Conservation (phyloP, 2,329 filamentous ascomycete genomes). For the Aspergillus unguis region DNA sequence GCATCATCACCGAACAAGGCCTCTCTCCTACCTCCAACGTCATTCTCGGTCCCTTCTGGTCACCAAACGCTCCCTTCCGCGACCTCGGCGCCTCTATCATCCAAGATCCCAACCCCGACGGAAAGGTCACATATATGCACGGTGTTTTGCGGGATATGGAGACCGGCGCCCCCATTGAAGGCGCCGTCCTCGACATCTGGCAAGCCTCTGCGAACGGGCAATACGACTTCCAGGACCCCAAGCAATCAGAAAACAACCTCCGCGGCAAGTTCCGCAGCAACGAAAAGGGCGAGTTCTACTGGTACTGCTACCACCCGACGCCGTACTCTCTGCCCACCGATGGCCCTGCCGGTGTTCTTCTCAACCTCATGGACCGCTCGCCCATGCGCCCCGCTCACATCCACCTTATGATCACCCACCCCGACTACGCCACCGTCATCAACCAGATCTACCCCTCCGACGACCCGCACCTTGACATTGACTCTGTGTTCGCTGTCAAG, state of each 20-base stretch:
- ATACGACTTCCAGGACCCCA: slow-evolving; percentile 73
- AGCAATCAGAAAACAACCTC: slow-evolving; percentile 70
- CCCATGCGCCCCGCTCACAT: slow-evolving; percentile 62
- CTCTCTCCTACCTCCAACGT: slow-evolving; percentile 68
- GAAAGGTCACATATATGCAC: slow-evolving; percentile 64
- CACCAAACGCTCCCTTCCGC: slow-evolving; percentile 69
- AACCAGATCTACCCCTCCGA: slow-evolving; percentile 59
- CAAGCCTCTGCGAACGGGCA: slow-evolving; percentile 72
- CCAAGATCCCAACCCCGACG: slow-evolving; percentile 56
- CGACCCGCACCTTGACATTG: slow-evolving; percentile 56
- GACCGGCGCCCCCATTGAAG: slow-evolving; percentile 63
- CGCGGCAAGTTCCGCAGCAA: slow-evolving; percentile 72
- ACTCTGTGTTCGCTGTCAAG: slow-evolving; percentile 62
- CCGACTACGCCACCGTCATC: slow-evolving; percentile 55
- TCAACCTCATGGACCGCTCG: slow-evolving; percentile 55
- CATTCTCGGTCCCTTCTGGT: slow-evolving; percentile 77
- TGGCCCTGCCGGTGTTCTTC: slow-evolving; percentile 54
- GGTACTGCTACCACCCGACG: slow-evolving; percentile 73
- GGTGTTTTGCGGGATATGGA: slow-evolving; percentile 63
- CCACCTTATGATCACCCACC: slow-evolving; percentile 56
- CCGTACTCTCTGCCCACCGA: slow-evolving; percentile 69
- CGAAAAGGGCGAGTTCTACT: slow-evolving; percentile 63
- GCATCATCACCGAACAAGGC: slow-evolving; percentile 58
- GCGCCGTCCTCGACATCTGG: slow-evolving; percentile 74
- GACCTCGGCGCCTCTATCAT: slow-evolving; percentile 65